Evolutionary conservation across 768 basidiomycete genomes (phyloP).

Genomic region (Boletus reticulatus): DNA sequence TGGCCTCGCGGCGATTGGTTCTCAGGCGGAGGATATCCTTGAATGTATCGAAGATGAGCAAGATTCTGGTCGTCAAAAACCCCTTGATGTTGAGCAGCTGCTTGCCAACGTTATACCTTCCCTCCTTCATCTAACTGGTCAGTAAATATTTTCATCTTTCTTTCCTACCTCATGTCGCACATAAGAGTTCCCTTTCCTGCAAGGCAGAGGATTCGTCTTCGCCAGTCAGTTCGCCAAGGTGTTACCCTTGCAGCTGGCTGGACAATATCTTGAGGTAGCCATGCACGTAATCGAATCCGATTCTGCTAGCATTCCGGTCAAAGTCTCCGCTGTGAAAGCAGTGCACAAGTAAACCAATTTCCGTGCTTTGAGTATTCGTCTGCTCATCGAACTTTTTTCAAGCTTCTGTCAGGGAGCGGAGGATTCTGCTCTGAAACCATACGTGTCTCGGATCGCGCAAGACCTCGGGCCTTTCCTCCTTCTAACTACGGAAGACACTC

Average conservation of each 20-base stretch:
- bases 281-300: slow-evolving; percentile 77
- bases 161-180: not conserved
- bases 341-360: slow-evolving; percentile 72
- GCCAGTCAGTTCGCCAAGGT: slow-evolving; percentile 83
- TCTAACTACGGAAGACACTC: slow-evolving; percentile 80
- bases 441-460: slow-evolving; percentile 72
- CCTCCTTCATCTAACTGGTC: slow-evolving; percentile 69
- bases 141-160: slow-evolving; percentile 18
- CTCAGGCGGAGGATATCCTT: slow-evolving; percentile 71
- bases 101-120: slow-evolving; percentile 79
- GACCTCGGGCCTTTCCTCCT: slow-evolving; percentile 83
- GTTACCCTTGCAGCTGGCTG: slow-evolving; percentile 68
- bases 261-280: slow-evolving; percentile 86
- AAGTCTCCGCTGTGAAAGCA: slow-evolving; percentile 92
- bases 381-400: not conserved
- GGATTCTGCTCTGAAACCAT: slow-evolving; percentile 55
- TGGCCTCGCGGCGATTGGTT: slow-evolving; percentile 75
- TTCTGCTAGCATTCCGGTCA: slow-evolving; percentile 79
- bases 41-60: slow-evolving; percentile 77
- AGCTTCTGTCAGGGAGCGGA: slow-evolving; percentile 69
- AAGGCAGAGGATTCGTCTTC: slow-evolving; percentile 93
- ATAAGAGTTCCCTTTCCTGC: slow-evolving; percentile 85
- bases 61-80: slow-evolving; percentile 57
- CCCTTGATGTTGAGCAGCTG: slow-evolving; percentile 75
- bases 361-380: not conserved